These are phyloP conservation scores for Aureobasidium vineae DNA, from an alignment of 2,329 filamentous ascomycete genomes.

Conservation along the genomic window DNA sequence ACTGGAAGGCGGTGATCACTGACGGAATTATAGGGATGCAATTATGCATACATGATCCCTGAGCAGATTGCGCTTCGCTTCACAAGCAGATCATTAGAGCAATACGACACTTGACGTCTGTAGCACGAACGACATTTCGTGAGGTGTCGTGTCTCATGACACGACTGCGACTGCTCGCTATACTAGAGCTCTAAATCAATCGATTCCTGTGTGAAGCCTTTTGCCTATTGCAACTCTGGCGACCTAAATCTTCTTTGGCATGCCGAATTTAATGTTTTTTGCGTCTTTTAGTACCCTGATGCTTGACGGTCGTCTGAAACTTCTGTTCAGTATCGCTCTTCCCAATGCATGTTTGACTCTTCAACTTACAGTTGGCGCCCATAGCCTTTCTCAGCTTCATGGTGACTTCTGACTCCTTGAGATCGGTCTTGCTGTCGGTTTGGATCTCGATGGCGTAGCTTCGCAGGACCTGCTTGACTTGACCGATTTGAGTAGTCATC, in stretches of 20 bases:
- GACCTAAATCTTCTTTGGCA: background rate
- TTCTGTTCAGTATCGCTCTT: background rate
- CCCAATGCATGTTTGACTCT: background rate
- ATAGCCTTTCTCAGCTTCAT: conserved; percentile 25
- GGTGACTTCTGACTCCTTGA: conserved; percentile 17
- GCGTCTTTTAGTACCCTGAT: conserved; percentile 6
- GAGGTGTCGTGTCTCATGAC: background rate
- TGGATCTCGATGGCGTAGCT: conserved; percentile 25
- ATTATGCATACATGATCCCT: background rate
- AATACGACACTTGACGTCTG: background rate
- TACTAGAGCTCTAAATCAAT: background rate
- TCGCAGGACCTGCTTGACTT: conserved; percentile 23
- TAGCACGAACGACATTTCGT: background rate
- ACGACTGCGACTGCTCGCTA: background rate
- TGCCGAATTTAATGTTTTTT: background rate
- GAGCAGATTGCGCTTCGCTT: background rate
- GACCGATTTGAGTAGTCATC: conserved; percentile 22
- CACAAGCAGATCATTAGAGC: background rate
- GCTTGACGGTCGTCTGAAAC: conserved; percentile 13
- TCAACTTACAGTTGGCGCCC: conserved; percentile 22
- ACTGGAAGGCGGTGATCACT: background rate
- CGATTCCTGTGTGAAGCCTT: background rate
- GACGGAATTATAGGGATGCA: background rate
- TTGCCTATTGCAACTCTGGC: background rate
- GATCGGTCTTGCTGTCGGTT: conserved; percentile 23